These are phyloP conservation scores for Strobilomyces dryophilus DNA, from an alignment of 768 basidiomycete species.

Conservation along the genomic window DNA sequence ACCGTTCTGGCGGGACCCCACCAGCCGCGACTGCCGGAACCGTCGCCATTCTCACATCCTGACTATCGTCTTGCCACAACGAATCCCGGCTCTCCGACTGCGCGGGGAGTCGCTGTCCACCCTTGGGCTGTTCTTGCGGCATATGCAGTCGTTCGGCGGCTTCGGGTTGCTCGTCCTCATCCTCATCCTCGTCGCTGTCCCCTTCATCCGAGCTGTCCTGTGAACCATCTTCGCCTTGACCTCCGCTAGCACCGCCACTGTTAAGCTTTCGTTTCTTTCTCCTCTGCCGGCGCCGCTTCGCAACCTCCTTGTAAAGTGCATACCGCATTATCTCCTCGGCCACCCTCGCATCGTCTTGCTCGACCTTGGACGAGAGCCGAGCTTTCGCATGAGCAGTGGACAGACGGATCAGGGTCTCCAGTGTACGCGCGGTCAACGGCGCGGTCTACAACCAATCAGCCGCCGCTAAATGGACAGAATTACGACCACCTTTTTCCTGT, in stretches of 20 bases:
- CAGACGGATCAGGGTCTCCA: constrained; percentile 97
- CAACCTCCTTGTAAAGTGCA: constrained; percentile 96
- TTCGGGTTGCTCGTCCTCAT: constrained; percentile 33
- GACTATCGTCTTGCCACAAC: constrained; percentile 64
- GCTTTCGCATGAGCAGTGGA: constrained; percentile 98
- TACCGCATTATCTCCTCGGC: constrained; percentile 96
- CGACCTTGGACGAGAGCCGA: constrained; percentile 80
- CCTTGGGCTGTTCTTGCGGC: constrained; percentile 33
- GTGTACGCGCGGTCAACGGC: constrained; percentile 94
- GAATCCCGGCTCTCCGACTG: constrained; percentile 44
- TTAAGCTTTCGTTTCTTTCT: constrained; percentile 87
- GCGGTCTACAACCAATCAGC: constrained; percentile 63
- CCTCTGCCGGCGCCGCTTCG: constrained; percentile 62
- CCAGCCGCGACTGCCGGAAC: constrained; percentile 40
- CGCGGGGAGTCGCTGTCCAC: constrained; percentile 20
- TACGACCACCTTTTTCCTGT: constrained; percentile 69
- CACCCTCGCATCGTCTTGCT: constrained; percentile 78
- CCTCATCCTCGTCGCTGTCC: constrained; percentile 45
- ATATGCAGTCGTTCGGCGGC: constrained; percentile 47
- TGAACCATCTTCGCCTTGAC: constrained; percentile 49
- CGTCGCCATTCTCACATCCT: constrained; percentile 59
- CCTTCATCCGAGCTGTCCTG: constrained; percentile 34
- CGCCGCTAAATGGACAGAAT: neutral
- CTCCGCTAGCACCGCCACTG: constrained; percentile 51
- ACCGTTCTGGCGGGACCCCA: constrained; percentile 57